Conservation (phyloP, 805 yeast species). For the Spathaspora hagerdaliae region DNA sequence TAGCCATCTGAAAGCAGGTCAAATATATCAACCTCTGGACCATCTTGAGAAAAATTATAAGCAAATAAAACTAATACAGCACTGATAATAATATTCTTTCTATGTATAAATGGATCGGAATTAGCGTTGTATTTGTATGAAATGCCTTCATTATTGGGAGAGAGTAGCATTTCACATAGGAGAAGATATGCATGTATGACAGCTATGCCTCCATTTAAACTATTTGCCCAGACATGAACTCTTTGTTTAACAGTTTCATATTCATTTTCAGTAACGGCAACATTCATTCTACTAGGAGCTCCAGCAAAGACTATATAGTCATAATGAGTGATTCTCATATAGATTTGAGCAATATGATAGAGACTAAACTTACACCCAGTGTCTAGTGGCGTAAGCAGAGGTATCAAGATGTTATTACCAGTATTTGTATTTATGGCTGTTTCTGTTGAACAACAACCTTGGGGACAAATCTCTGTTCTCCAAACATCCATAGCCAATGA, state of each 20-base stretch:
- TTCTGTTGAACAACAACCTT: constrained; percentile 16
- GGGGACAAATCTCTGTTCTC: constrained; percentile 19
- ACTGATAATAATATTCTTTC: constrained; percentile 41
- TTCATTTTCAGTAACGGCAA: constrained; percentile 49
- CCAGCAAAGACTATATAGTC: constrained; percentile 29
- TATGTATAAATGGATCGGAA: constrained; percentile 40
- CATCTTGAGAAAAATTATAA: constrained; percentile 44
- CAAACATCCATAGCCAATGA: constrained; percentile 27
- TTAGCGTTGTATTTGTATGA: constrained; percentile 47
- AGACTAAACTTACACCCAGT: constrained; percentile 21
- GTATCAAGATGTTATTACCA: constrained; percentile 11
- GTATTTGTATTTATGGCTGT: constrained; percentile 10
- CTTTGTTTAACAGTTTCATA: constrained; percentile 46
- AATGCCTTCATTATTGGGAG: constrained; percentile 47
- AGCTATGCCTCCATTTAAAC: constrained; percentile 46
- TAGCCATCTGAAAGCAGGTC: constrained; percentile 10
- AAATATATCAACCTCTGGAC: constrained; percentile 39
- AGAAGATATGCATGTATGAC: constrained; percentile 60
- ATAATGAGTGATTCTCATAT: constrained; percentile 25
- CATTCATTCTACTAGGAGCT: constrained; percentile 42
- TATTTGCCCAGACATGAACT: constrained; percentile 50
- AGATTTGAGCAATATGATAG: constrained; percentile 25
- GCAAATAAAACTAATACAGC: constrained; percentile 49
- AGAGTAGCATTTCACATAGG: constrained; percentile 57
- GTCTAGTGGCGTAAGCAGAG: constrained; percentile 17